Base-by-base conservation (phyloP, 306 rosid genomes). In the Pyrus communis region DNA sequence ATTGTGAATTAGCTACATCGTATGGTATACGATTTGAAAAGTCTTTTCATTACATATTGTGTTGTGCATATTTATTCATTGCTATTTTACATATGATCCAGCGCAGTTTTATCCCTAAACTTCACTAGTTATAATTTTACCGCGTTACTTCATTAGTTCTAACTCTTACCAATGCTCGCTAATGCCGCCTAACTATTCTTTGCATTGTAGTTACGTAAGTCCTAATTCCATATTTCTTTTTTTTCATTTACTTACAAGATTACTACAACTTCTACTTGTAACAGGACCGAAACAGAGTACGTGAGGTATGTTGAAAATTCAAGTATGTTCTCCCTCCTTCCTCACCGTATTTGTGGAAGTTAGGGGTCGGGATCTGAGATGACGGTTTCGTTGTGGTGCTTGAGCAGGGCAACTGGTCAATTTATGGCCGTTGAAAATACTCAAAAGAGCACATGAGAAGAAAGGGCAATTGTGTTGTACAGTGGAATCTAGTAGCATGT, bases 211-310 rank as follows among this genome's bases (percentile, higher is more conserved):
- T 4, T 46, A 17, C 54, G 14, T 14, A 46, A 4, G 42, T n/a
- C 69, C 33, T 27, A 25, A 18, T 40, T 73, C 52, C 5, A 38
- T 15, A 1, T 15, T 22, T 22, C 35, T 8, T 12, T 11, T 11
- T 19, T 6, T 21, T 3, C 40, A 21, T 22, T 67, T 8, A 51
- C 43, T 52, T 19, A 17, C 33, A 25, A 5, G 66, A 13, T 21
- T 65, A 27, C 65, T 68, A 15, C 21, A 33, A 52, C 54, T 14
- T 49, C 59, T 54, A 45, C 67, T 71, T 79, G 59, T 51, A 62
- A 78, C 90, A 89, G 98, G 86, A 92, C 93, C 19, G 97, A 95
- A 88, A 95, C 97, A 46, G 98, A 95, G 84, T 92, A 95, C 64
- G 98, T 90, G 40, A 95, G 98, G 27, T 89, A 85, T 17, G 25